Percentiles rank a stretch among this genome's conserved stretches.
These are phyloP conservation scores for Yarrowia osloensis DNA, from an alignment of 805 yeast genomes.

Conservation along the genomic window DNA sequence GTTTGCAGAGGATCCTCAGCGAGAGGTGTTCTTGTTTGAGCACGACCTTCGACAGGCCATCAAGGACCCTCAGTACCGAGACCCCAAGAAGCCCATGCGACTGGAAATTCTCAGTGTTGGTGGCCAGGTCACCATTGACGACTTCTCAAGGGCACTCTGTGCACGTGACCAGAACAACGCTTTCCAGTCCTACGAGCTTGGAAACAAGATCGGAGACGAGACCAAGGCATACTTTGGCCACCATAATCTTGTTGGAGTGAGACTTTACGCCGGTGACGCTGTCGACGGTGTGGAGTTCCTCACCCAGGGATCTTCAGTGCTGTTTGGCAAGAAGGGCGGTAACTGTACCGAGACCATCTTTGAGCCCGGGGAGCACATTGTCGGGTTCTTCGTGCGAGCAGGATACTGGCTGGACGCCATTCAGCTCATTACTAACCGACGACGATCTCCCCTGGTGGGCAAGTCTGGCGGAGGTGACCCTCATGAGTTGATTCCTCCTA, in stretches of 20 bases:
- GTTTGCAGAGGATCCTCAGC: conserved; percentile 63
- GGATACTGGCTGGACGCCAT: conserved; percentile 93
- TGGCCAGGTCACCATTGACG: conserved; percentile 57
- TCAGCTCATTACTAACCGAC: conserved; percentile 59
- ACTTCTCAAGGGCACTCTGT: conserved; percentile 49
- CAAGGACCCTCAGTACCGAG: conserved; percentile 40
- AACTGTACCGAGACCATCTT: conserved; percentile 52
- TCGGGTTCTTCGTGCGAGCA: conserved; percentile 62
- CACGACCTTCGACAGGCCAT: conserved; percentile 48
- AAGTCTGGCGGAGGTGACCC: conserved; percentile 67
- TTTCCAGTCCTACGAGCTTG: conserved; percentile 34
- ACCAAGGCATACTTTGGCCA: conserved; percentile 40
- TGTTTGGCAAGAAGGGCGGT: conserved; percentile 47
- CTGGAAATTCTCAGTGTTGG: conserved; percentile 61
- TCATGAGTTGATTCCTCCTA: conserved; percentile 63
- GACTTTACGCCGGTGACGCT: conserved; percentile 73
- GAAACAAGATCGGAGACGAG: conserved; percentile 40
- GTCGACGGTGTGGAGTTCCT: conserved; percentile 76
- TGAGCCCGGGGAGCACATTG: conserved; percentile 59
- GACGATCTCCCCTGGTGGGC: conserved; percentile 58
- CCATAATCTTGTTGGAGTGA: conserved; percentile 49
- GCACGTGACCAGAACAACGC: conserved; percentile 18
- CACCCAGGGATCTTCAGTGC: conserved; percentile 37
- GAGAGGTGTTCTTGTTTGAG: conserved; percentile 52
- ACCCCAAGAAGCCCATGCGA: conserved; percentile 46